Percentiles rank a stretch among this genome's conserved stretches.
Evolutionary conservation across 2,329 filamentous ascomycete species (phyloP).

Genomic region (Dactylellina sp.): DNA sequence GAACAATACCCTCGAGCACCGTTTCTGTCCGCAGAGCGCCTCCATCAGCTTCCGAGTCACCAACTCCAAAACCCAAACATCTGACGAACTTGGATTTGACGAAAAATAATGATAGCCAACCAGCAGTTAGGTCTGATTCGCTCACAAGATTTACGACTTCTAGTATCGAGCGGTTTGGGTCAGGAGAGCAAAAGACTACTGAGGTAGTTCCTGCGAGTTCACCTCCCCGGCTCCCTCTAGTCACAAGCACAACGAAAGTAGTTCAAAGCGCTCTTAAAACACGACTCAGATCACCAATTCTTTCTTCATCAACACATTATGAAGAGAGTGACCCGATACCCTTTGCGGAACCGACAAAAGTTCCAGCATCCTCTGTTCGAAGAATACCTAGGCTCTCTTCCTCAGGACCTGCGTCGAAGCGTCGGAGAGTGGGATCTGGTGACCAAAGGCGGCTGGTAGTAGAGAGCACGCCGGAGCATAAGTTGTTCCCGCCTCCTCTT

Average conservation of each 20-base stretch:
- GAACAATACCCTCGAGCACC: background rate
- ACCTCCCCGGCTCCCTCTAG: constrained; percentile 9
- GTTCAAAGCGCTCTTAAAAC: constrained; percentile 20
- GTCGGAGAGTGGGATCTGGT: constrained; percentile 4
- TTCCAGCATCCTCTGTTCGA: constrained; percentile 16
- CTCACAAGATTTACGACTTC: constrained; percentile 12
- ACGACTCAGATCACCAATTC: background rate
- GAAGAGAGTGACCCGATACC: constrained; percentile 44
- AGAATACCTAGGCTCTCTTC: constrained; percentile 13
- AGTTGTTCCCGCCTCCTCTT: constrained; percentile 26
- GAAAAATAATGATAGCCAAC: background rate
- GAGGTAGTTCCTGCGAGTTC: constrained; percentile 26
- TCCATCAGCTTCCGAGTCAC: constrained; percentile 16
- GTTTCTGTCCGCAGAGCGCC: constrained; percentile 22
- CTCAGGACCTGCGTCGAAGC: constrained; percentile 25
- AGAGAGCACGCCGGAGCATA: constrained; percentile 48
- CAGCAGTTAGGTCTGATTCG: background rate
- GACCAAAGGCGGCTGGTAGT: constrained; percentile 23
- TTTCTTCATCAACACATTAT: constrained; percentile 14
- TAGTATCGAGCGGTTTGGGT: constrained; percentile 4
- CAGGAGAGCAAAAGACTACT: background rate
- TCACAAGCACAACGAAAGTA: background rate
- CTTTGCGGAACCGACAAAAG: constrained; percentile 18
- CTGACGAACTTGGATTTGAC: background rate
- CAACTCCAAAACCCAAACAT: constrained; percentile 18